These are phyloP conservation scores for Microdochium nivale DNA, from an alignment of 2,329 filamentous ascomycete species.

Conservation along the genomic window DNA sequence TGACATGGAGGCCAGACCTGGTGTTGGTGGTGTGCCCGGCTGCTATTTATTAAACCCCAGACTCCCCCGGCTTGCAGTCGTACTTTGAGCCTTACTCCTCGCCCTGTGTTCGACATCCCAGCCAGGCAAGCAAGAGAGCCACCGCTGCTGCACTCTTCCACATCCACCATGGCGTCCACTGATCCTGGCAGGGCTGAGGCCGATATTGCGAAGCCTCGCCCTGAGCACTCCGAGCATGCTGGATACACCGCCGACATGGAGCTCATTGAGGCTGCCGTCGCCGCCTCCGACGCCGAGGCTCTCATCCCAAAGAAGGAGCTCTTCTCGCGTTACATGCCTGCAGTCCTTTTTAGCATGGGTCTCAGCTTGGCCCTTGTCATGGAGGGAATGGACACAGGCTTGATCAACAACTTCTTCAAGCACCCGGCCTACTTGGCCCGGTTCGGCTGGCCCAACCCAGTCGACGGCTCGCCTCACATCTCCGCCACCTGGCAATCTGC, in stretches of 20 bases:
- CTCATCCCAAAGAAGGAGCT: slow-evolving; percentile 20
- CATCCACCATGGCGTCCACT: not conserved
- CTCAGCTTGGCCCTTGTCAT: slow-evolving; percentile 21
- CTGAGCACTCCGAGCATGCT: slow-evolving; percentile 13
- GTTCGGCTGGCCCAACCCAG: slow-evolving; percentile 22
- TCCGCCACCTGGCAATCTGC: slow-evolving; percentile 34
- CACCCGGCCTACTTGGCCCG: slow-evolving; percentile 18
- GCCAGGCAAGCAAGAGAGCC: too few relatives aligned
- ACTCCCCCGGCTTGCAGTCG: not conserved
- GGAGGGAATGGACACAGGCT: slow-evolving; percentile 26
- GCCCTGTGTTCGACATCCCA: not conserved
- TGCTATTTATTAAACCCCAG: not conserved
- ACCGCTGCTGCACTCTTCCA: too few relatives aligned
- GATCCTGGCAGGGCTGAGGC: not conserved
- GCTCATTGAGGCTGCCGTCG: slow-evolving; percentile 24
- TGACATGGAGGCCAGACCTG: not conserved
- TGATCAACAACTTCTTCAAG: slow-evolving; percentile 29
- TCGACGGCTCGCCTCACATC: slow-evolving; percentile 28
- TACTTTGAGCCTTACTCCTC: not conserved
- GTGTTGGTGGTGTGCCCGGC: not conserved
- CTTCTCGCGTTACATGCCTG: slow-evolving; percentile 19
- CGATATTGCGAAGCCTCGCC: not conserved
- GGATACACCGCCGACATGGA: slow-evolving; percentile 14
- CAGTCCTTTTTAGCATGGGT: slow-evolving; percentile 16
- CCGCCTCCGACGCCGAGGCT: slow-evolving; percentile 17